Evolutionary conservation across 179 eudicot species (phyloP), one percentile per base, ranked within the genome.

Genomic region (Carnegiea gigantea): DNA sequence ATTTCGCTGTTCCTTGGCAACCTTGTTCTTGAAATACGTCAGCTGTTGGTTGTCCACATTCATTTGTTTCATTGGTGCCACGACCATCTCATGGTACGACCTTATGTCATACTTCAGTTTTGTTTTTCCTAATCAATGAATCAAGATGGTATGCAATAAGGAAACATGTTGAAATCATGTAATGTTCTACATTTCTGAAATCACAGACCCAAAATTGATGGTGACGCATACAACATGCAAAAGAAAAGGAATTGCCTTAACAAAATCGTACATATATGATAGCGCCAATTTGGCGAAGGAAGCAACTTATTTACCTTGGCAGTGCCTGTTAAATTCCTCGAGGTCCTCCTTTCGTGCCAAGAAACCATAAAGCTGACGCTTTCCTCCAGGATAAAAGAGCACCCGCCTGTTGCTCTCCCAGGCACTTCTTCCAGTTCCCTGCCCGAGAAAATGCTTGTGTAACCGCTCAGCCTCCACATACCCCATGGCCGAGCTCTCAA

Each of bases 41-140:
- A 95, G 84, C 53, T 86, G 92, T 68, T 94, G 97, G 79, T 91
- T 92, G 68, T 95, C 99, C 86, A 94, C 97, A 70, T 82, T 86
- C 98, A 95, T 94, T 75, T 90, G 95, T 70, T 84, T 90, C 85
- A 92, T 70, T 21, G 82, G 92, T 26, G 38, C 76, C 2, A 94
- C 91, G 30, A 95, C 96, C 91, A 83, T 92, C 82, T 91, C 98
- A 33, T 84, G 85, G 75, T 94, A 91, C 23, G 99, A 92, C 65
- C 82, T 85, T 82, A 88, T 70, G 72, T 95, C 98, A 85, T 78
- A 95, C 75, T 92, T 95, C 83, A 91, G 84, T 76, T 74, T 90
- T 10, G 94, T 40, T 87, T 94, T 94, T 17, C 91, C 99, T 95
- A 84, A 68, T 2, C 78, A 87, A 75, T 38, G 82, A 48, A 30